Percentiles rank a stretch among this genome's conserved stretches.
phyloP scores from a whole-genome alignment of 2,329 filamentous ascomycete genomes.

The Fusarium sambucinum region DNA sequence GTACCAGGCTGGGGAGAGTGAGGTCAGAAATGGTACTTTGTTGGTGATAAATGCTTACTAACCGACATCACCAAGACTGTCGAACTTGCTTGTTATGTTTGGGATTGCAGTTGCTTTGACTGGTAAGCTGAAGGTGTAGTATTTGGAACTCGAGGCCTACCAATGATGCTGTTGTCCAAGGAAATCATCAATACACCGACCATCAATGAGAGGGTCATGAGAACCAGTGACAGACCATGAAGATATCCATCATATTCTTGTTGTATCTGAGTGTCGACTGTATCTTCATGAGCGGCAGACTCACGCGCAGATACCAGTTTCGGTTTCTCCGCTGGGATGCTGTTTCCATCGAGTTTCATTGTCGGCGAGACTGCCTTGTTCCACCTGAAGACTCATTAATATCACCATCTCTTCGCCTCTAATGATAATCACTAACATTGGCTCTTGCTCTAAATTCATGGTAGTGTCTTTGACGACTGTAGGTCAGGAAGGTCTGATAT shows the following conservation, averaged over 20 bases:
- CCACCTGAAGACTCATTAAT: neutral
- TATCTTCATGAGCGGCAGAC: neutral
- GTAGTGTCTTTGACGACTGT: too few relatives aligned
- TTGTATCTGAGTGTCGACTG: neutral
- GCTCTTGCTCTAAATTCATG: neutral
- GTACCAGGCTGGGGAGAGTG: conserved; percentile 49
- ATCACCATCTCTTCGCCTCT: fast-evolving
- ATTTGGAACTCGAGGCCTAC: neutral
- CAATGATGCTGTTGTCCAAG: conserved; percentile 44
- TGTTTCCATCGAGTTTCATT: fast-evolving
- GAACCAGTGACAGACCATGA: conserved; percentile 20
- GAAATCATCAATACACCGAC: conserved; percentile 37
- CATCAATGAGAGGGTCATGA: conserved; percentile 41
- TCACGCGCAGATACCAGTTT: neutral
- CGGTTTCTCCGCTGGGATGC: neutral
- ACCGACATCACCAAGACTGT: conserved; percentile 51
- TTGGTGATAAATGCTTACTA: neutral
- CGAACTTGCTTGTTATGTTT: conserved; percentile 48
- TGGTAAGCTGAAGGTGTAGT: neutral
- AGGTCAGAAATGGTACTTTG: fast-evolving
- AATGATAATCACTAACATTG: neutral
- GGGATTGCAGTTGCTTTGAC: conserved; percentile 44
- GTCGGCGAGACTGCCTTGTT: fast-evolving
- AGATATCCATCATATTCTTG: conserved; percentile 24
- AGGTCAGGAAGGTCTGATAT: neutral